Evolutionary conservation across 257 asterid species (phyloP), one percentile per base, ranked within the genome.

Genomic region (Coffea eugenioides): DNA sequence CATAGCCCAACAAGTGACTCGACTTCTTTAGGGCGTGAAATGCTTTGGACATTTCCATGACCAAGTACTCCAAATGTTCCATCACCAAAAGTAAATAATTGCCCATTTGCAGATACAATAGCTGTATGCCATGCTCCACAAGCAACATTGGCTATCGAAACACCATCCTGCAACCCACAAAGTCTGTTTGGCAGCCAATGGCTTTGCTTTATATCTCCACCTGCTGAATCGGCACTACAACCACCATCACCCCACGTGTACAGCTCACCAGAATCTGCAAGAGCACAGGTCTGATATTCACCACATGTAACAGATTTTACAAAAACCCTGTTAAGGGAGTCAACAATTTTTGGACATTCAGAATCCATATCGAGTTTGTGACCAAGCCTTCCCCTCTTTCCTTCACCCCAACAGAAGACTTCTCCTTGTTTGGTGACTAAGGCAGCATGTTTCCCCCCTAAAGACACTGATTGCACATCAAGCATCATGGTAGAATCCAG

Each of bases 11-110:
- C 80, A 41, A 88, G 89, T 0, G 85, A 86, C 74, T 84, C 90
- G 39, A 88, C 87, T 80, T 84, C 90, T 81, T 84, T 88, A 66
- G 91, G 91, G 1, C 79, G 83, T 69, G 85, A 79, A 71, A 81
- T 79, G 77, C 85, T 77, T 43, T 18, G 54, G 57, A 83, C 72
- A 82, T 88, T 81, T 25, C 90, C 90, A 80, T 88, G 91, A 52
- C 91, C 91, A 75, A 88, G 90, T 20, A 82, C 91, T 34, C 91
- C 91, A 77, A 88, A 88, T 71, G 86, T 88, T 52, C 91, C 91
- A 71, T 86, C 90, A 16, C 91, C 91, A 18, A 70, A 88, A 43
- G 89, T 88, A 65, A 81, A 88, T 36, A 88, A 67, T 45, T 80
- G 78, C 64, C 91, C 90, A 0, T 87, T 62, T 23, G 83, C 68